Percentiles rank a stretch among this genome's conserved stretches.
phyloP scores from a whole-genome alignment of 2,329 filamentous ascomycete species.

The Colletotrichum eleusines region DNA sequence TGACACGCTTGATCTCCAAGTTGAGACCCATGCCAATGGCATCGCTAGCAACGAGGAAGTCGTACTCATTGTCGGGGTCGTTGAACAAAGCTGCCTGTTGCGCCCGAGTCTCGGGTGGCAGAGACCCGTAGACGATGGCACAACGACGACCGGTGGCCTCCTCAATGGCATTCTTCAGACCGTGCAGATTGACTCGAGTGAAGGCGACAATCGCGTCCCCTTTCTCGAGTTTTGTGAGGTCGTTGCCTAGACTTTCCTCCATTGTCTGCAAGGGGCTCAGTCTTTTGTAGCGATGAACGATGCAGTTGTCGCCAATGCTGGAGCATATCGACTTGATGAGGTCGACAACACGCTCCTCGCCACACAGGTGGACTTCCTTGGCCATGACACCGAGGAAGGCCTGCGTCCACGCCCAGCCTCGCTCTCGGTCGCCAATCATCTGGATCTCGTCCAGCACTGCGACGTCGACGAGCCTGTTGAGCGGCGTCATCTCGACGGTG shows the following conservation, averaged over 20 bases:
- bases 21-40: conserved; percentile 99
- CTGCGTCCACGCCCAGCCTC: conserved; percentile 95
- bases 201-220: conserved; percentile 94
- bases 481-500: conserved; percentile 88
- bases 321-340: conserved; percentile 83
- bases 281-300: conserved; percentile 86
- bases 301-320: conserved; percentile 82
- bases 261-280: conserved; percentile 82
- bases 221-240: conserved; percentile 78
- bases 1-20: conserved; percentile 87
- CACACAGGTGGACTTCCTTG: conserved; percentile 92
- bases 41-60: conserved; percentile 92
- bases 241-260: conserved; percentile 70
- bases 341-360: conserved; percentile 85
- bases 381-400: conserved; percentile 89
- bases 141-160: conserved; percentile 80
- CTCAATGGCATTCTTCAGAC: conserved; percentile 83
- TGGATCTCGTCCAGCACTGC: conserved; percentile 99
- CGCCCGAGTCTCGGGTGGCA: conserved; percentile 93
- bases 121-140: conserved; percentile 90
- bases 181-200: conserved; percentile 84
- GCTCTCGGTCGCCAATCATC: conserved; percentile 85
- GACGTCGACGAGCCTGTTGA: conserved; percentile 76
- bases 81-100: conserved; percentile 95
- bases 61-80: conserved; percentile 94